A percentile compares a stretch with the other conserved stretches of the same genome.
Conservation (phyloP, 2,329 filamentous ascomycete species). For the Ophiostoma populinum region DNA sequence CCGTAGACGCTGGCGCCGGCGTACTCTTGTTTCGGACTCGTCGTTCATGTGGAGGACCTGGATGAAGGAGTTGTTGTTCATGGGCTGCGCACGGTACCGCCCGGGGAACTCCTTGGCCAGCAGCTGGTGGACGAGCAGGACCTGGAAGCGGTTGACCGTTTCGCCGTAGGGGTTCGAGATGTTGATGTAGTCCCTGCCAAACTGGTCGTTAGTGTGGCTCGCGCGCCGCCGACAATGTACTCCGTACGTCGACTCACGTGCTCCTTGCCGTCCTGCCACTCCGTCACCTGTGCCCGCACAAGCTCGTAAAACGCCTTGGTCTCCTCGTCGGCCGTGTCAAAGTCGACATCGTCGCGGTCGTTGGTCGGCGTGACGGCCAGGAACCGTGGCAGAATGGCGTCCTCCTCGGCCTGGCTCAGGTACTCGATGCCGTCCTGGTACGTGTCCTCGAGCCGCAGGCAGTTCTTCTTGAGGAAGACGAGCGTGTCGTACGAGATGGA, state of each 20-base stretch:
- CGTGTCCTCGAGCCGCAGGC: slow-evolving; percentile 14
- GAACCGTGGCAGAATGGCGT: slow-evolving; percentile 2
- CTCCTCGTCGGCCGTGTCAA: slow-evolving; percentile 3
- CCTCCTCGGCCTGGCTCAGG: slow-evolving; percentile 15
- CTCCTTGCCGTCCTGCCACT: slow-evolving; percentile 6
- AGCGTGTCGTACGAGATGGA: slow-evolving; percentile 16
- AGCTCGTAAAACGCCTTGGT: slow-evolving; percentile 9
- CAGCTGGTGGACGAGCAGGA: slow-evolving; percentile 15
- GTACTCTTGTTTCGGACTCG: not conserved
- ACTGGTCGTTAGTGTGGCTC: not conserved
- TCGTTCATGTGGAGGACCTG: slow-evolving; percentile 9
- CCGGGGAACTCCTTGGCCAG: slow-evolving; percentile 12
- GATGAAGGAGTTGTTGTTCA: slow-evolving; percentile 8
- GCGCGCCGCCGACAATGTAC: too few species aligned
- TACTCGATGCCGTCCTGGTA: slow-evolving; percentile 17
- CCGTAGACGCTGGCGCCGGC: too few species aligned
- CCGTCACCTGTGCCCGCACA: not conserved
- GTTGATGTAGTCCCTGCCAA: slow-evolving; percentile 4
- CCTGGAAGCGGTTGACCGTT: slow-evolving; percentile 15
- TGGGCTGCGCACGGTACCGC: slow-evolving; percentile 8
- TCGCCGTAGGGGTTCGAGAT: slow-evolving; percentile 13
- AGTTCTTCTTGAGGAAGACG: slow-evolving; percentile 15
- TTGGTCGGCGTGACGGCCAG: not conserved
- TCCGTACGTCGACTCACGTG: not conserved
- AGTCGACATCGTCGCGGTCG: not conserved